Evolutionary conservation across 2,329 filamentous ascomycete species (phyloP).

Genomic region (Paecilomyces dactylethromorphus): DNA sequence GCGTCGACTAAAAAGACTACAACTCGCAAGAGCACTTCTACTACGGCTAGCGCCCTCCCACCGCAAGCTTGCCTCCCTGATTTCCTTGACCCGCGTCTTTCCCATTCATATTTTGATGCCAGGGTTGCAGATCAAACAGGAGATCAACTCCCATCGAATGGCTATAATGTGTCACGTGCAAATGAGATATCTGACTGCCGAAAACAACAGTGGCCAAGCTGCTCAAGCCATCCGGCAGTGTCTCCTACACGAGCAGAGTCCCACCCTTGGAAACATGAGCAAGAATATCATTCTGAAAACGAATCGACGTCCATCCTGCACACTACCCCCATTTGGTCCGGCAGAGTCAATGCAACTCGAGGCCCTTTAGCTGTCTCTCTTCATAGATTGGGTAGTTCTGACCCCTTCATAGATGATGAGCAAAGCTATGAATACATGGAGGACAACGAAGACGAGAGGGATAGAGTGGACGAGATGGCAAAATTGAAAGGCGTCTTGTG

Average conservation of each 20-base stretch:
- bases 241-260: neutral
- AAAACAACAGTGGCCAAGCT: neutral
- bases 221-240: neutral
- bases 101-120: constrained; percentile 7
- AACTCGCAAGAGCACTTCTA: constrained; percentile 1
- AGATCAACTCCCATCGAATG: constrained; percentile 1
- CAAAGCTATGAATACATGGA: constrained; percentile 6
- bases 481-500: constrained; percentile 43
- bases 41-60: neutral
- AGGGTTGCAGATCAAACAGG: constrained; percentile 1
- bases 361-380: constrained; percentile 1
- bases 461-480: constrained; percentile 29
- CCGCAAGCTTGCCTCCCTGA: constrained; percentile 8
- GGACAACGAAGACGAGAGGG: constrained; percentile 17
- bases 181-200: constrained; percentile 1
- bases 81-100: constrained; percentile 24
- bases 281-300: constrained; percentile 8
- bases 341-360: constrained; percentile 1
- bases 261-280: constrained; percentile 13
- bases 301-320: constrained; percentile 7
- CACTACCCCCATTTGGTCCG: constrained; percentile 8
- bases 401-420: constrained; percentile 12
- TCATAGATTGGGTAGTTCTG: constrained; percentile 7
- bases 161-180: constrained; percentile 3
- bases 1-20: constrained; percentile 4